phyloP scores from a whole-genome alignment of 768 basidiomycete genomes.

The Suillus placidus region DNA sequence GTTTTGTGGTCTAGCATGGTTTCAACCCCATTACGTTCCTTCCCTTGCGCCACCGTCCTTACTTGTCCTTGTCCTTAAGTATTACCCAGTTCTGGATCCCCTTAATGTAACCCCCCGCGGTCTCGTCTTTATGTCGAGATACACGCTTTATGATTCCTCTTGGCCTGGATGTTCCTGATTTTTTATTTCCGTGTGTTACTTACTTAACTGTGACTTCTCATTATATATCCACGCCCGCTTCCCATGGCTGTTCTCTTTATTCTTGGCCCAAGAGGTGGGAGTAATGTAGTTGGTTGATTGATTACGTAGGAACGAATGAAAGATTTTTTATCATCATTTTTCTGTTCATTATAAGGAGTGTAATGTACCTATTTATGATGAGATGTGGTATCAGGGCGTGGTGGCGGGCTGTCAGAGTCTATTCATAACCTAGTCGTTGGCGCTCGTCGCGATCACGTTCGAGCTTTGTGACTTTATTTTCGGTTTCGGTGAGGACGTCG shows the following conservation, averaged over 20 bases:
- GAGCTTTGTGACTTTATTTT: slow-evolving; percentile 56
- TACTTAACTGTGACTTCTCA: slow-evolving; percentile 19
- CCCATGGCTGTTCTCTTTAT: slow-evolving; percentile 16
- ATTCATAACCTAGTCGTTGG: slow-evolving; percentile 62
- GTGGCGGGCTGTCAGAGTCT: slow-evolving; percentile 2
- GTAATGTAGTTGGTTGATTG: slow-evolving; percentile 19
- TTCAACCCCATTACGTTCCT: slow-evolving; percentile 8
- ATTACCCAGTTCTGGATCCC: slow-evolving; percentile 12
- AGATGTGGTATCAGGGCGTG: not conserved
- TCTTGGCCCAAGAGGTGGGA: slow-evolving; percentile 15
- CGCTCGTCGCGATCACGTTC: slow-evolving; percentile 67
- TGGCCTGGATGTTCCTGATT: slow-evolving; percentile 9
- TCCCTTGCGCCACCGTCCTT: slow-evolving; percentile 8
- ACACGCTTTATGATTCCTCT: slow-evolving; percentile 10
- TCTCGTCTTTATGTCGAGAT: slow-evolving; percentile 11
- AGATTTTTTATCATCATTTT: not conserved
- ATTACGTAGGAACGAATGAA: slow-evolving; percentile 22
- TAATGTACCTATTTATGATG: not conserved
- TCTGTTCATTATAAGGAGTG: not conserved
- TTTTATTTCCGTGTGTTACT: slow-evolving; percentile 18
- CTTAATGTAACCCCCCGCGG: slow-evolving; percentile 23
- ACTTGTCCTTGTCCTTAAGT: slow-evolving; percentile 20
- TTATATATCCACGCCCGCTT: slow-evolving; percentile 18
- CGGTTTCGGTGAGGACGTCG: slow-evolving; percentile 68
- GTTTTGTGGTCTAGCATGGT: slow-evolving; percentile 13